Percentiles rank a stretch among this genome's conserved stretches.
Conservation (phyloP, 352 stramenopile species). For the Thraustotheca clavata region DNA sequence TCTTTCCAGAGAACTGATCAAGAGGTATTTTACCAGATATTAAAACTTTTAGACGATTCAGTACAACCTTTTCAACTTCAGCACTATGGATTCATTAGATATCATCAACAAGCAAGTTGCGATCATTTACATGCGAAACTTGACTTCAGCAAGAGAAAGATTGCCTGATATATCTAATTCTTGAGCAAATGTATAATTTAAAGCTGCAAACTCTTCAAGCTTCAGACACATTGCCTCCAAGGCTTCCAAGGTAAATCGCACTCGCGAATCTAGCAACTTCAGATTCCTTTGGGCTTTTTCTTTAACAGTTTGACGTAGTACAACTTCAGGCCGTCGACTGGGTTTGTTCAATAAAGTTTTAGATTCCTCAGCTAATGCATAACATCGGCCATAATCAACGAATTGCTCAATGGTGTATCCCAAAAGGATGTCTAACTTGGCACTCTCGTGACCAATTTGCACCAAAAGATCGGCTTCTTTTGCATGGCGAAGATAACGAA, state of each 20-base stretch:
- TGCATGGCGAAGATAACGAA: neutral
- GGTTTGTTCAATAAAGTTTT: neutral
- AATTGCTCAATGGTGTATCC: slow-evolving; percentile 2
- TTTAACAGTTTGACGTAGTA: neutral
- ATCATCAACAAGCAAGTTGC: neutral
- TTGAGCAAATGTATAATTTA: neutral
- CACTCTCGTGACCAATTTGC: neutral
- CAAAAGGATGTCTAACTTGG: slow-evolving; percentile 4
- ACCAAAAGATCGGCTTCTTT: neutral
- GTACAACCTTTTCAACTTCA: neutral
- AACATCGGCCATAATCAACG: slow-evolving; percentile 5
- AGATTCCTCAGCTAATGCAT: neutral
- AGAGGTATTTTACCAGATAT: neutral
- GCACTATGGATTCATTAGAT: neutral
- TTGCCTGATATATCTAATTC: neutral
- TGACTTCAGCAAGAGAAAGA: neutral
- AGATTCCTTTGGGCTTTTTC: neutral
- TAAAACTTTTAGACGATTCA: neutral
- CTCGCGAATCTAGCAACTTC: neutral
- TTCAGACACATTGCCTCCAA: neutral
- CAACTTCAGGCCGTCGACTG: neutral
- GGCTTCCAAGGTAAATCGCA: neutral
- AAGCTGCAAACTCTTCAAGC: neutral
- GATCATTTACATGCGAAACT: neutral
- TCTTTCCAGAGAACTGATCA: neutral